phyloP scores from a whole-genome alignment of 805 yeast species.

The Hanseniaspora occidentalis region DNA sequence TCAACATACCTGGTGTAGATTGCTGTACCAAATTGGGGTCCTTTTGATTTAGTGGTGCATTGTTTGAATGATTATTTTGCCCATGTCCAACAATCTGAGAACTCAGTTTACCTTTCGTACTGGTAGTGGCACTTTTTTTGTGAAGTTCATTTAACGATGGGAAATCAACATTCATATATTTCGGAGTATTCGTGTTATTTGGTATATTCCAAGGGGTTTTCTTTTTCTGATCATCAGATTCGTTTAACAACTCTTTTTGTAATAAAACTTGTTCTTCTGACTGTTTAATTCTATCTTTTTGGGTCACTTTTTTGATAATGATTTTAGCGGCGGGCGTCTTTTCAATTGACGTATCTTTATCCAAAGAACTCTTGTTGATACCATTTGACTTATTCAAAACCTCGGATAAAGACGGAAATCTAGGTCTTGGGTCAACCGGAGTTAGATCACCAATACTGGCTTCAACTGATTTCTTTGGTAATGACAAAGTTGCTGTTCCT shows the following conservation, averaged over 20 bases:
- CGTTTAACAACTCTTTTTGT: no score
- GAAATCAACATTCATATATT: background rate
- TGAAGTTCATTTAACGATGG: conserved; percentile 1
- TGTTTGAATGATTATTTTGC: no score
- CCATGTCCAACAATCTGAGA: no score
- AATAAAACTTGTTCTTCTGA: no score
- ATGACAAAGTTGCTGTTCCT: no score
- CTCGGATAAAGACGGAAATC: background rate
- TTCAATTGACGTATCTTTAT: background rate
- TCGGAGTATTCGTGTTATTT: background rate
- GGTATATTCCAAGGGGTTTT: background rate
- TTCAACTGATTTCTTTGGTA: no score
- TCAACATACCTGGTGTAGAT: background rate
- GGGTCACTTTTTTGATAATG: background rate
- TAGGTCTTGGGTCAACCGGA: background rate
- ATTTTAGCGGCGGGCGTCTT: background rate
- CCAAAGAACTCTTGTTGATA: background rate
- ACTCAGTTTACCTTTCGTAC: no score
- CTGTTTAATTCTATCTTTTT: background rate
- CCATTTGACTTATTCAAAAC: background rate
- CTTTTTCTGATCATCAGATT: background rate
- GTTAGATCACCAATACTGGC: no score
- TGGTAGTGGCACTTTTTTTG: background rate
- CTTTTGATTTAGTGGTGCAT: no score
- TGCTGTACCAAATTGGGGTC: no score